Evolutionary conservation across 805 yeast species (phyloP), one percentile per base, ranked within the genome.

Genomic region (Yarrowia phangngaensis): DNA sequence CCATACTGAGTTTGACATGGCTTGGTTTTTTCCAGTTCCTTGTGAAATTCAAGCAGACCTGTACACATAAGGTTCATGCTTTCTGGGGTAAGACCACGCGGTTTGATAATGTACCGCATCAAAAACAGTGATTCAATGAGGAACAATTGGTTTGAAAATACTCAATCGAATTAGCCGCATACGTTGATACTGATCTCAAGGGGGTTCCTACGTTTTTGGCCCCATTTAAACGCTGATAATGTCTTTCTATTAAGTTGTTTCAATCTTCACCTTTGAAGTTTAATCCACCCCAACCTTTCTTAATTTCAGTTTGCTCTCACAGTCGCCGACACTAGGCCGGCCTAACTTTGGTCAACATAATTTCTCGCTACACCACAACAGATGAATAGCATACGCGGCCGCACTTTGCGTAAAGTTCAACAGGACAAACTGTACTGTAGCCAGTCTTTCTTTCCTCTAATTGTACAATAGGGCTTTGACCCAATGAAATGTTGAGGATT

Each of bases 311-410:
- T 38, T 38, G 45, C 45, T 26, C 45, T 31, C 45, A 27, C 45
- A 38, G 26, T 32, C 27, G 26, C 45, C 45, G 45, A 38, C 45
- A 26, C 45, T 32, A 38, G 24, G 45, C 45, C 45, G 45, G 32
- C 32, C 45, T 20, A 38, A 6, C n/a, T n/a, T n/a, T n/a, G n/a
- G n/a, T n/a, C n/a, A n/a, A n/a, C n/a, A n/a, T n/a, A n/a, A n/a
- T n/a, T n/a, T n/a, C n/a, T n/a, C n/a, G n/a, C n/a, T n/a, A n/a
- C n/a, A n/a, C n/a, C n/a, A n/a, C n/a, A n/a, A n/a, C n/a, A n/a
- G n/a, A n/a, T n/a, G n/a, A n/a, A n/a, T n/a, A n/a, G n/a, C n/a
- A n/a, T n/a, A n/a, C n/a, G n/a, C n/a, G n/a, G n/a, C n/a, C n/a
- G n/a, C n/a, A n/a, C n/a, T n/a, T n/a, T n/a, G n/a, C n/a, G n/a